These are phyloP conservation scores for Epichloe hybrida DNA, from an alignment of 2,329 filamentous ascomycete species.

Conservation along the genomic window DNA sequence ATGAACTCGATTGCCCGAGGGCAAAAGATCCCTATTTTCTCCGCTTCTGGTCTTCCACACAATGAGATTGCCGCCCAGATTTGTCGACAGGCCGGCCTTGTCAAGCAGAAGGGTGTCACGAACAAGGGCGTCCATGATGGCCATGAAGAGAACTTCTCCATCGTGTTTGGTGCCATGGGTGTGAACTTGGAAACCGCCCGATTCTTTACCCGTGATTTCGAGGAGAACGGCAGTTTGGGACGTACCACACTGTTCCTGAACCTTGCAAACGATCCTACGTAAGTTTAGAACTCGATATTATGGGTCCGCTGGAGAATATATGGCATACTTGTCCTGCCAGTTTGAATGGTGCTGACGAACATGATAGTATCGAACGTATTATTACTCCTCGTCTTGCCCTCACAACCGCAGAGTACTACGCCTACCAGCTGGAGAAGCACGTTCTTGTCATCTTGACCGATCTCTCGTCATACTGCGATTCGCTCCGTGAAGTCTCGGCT, in stretches of 20 bases:
- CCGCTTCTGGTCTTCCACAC: slow-evolving; percentile 91
- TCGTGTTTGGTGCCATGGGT: slow-evolving; percentile 99
- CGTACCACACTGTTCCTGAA: slow-evolving; percentile 96
- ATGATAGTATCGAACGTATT: slow-evolving; percentile 87
- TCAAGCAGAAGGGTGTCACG: slow-evolving; percentile 61
- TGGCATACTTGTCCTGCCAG: no score
- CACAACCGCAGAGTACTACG: slow-evolving; percentile 98
- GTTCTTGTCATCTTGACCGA: slow-evolving; percentile 97
- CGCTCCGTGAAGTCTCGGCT: slow-evolving; percentile 94
- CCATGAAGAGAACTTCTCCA: slow-evolving; percentile 98
- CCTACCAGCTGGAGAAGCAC: slow-evolving; percentile 99
- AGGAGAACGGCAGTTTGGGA: slow-evolving; percentile 98
- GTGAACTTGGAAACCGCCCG: slow-evolving; percentile 97
- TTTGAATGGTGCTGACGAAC: not conserved
- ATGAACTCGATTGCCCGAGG: slow-evolving; percentile 98
- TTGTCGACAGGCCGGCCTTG: slow-evolving; percentile 89
- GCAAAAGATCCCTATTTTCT: slow-evolving; percentile 99
- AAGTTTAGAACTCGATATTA: slow-evolving; percentile 24
- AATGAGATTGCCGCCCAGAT: slow-evolving; percentile 99
- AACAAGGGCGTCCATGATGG: slow-evolving; percentile 94
- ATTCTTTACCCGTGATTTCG: slow-evolving; percentile 97
- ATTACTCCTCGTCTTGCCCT: slow-evolving; percentile 97
- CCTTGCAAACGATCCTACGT: slow-evolving; percentile 98
- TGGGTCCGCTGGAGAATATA: no score
- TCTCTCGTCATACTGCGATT: slow-evolving; percentile 95